Percentiles rank a stretch among this genome's conserved stretches.
Conservation (phyloP, 2,329 filamentous ascomycete species). For the Capronia epimyces region DNA sequence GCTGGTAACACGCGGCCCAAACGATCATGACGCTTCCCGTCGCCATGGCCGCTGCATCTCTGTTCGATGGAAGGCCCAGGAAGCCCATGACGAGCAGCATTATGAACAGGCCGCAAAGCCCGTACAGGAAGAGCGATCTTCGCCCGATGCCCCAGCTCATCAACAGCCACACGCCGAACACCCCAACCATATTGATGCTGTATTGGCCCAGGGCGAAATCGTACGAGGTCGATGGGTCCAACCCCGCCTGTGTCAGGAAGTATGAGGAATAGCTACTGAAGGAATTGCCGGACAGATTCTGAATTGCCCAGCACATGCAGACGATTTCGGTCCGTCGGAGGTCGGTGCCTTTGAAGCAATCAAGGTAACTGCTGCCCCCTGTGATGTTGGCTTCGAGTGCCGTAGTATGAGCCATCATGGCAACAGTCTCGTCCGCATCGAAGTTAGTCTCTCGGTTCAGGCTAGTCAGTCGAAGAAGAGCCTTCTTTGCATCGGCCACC, state of each 20-base stretch:
- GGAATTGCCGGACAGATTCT: conserved; percentile 61
- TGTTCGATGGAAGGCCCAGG: conserved; percentile 63
- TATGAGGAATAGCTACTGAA: conserved; percentile 61
- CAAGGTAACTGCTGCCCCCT: conserved; percentile 65
- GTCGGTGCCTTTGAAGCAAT: conserved; percentile 81
- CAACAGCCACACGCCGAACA: conserved; percentile 46
- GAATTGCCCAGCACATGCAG: conserved; percentile 60
- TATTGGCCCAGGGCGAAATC: conserved; percentile 46
- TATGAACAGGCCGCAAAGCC: conserved; percentile 63
- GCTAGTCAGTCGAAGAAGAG: conserved; percentile 44
- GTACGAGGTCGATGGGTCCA: conserved; percentile 33
- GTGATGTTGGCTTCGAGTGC: conserved; percentile 72
- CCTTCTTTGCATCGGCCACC: conserved; percentile 43
- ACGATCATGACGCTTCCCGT: conserved; percentile 79
- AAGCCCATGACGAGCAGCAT: conserved; percentile 84
- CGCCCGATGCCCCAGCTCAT: conserved; percentile 72
- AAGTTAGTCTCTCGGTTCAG: conserved; percentile 58
- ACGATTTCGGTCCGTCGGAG: conserved; percentile 70
- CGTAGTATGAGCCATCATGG: conserved; percentile 89
- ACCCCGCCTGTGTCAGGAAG: conserved; percentile 43
- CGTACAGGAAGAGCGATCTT: conserved; percentile 67
- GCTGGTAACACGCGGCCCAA: conserved; percentile 77
- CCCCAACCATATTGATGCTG: conserved; percentile 44
- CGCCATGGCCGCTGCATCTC: conserved; percentile 60
- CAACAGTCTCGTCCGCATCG: conserved; percentile 74